phyloP scores from a whole-genome alignment of 2,329 filamentous ascomycete species.

The Hypoxylon sp. region DNA sequence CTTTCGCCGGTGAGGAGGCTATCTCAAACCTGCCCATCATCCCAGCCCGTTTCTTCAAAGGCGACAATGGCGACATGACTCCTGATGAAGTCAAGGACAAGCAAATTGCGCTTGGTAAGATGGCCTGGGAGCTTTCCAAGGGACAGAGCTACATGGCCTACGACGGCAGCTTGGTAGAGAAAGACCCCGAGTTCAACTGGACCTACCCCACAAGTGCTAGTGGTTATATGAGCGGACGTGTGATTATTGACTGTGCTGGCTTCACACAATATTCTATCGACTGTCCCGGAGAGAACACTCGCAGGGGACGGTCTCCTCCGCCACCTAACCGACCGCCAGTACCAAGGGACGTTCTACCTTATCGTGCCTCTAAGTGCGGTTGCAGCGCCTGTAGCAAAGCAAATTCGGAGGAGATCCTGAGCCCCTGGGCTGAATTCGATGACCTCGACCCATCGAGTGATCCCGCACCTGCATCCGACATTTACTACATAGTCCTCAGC shows the following conservation, averaged over 20 bases:
- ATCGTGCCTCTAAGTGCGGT: conserved; percentile 57
- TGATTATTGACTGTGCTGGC: conserved; percentile 60
- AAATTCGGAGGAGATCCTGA: conserved; percentile 42
- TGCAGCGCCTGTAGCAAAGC: conserved; percentile 54
- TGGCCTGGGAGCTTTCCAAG: conserved; percentile 63
- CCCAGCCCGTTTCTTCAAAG: conserved; percentile 58
- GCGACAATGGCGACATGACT: conserved; percentile 50
- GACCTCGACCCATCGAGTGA: conserved; percentile 55
- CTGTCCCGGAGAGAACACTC: conserved; percentile 43
- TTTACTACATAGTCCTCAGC: conserved; percentile 59
- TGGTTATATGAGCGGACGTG: conserved; percentile 55
- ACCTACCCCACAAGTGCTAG: conserved; percentile 44
- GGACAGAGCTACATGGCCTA: conserved; percentile 62
- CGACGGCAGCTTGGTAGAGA: conserved; percentile 57
- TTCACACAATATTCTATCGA: conserved; percentile 53
- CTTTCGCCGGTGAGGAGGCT: conserved; percentile 60
- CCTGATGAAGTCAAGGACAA: conserved; percentile 53
- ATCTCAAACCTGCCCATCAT: conserved; percentile 58
- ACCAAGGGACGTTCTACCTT: conserved; percentile 56
- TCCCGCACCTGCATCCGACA: conserved; percentile 55
- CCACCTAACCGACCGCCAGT: conserved; percentile 32
- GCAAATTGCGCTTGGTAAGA: conserved; percentile 57
- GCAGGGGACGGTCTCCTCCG: background rate
- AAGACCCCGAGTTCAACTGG: conserved; percentile 41
- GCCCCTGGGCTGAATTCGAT: conserved; percentile 57